Conservation (phyloP, 495 filamentous ascomycete genomes). For the Geoglossum glabrum region DNA sequence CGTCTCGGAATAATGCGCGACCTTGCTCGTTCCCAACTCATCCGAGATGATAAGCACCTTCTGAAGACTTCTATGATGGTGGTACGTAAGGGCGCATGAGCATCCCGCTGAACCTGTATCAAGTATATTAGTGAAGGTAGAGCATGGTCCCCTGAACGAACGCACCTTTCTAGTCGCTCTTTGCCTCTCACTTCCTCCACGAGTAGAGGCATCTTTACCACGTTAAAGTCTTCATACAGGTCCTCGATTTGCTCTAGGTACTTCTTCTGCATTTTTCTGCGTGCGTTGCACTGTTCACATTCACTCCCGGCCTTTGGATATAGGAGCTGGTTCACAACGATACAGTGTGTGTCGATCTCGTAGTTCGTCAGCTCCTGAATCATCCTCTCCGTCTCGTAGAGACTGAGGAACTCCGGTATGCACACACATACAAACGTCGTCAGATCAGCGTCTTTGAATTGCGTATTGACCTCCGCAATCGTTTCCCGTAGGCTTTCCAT, state of each 20-base stretch:
- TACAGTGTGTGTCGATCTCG: constrained; percentile 86
- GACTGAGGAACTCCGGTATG: constrained; percentile 89
- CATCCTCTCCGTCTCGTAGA: constrained; percentile 99
- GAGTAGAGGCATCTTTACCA: constrained; percentile 89
- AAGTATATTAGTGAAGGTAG: neutral
- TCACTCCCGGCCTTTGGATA: constrained; percentile 72
- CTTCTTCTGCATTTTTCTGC: constrained; percentile 98
- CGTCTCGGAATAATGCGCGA: neutral
- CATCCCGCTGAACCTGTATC: constrained; percentile 8
- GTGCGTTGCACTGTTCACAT: constrained; percentile 89
- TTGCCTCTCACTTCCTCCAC: constrained; percentile 91
- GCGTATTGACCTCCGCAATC: constrained; percentile 86
- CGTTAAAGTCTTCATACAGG: constrained; percentile 97
- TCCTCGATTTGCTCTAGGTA: constrained; percentile 96
- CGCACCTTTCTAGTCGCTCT: constrained; percentile 68
- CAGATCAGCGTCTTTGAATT: constrained; percentile 92
- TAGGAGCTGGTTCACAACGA: constrained; percentile 94
- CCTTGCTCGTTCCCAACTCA: neutral
- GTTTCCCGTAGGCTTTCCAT: constrained; percentile 83
- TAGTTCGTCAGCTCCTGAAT: constrained; percentile 93
- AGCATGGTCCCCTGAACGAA: constrained; percentile 7
- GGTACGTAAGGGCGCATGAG: constrained; percentile 6
- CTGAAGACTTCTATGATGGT: constrained; percentile 1
- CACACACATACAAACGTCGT: constrained; percentile 98
- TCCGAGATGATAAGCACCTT: neutral